Conservation (phyloP, 129 eudicot species). For the Centaurea solstitialis region DNA sequence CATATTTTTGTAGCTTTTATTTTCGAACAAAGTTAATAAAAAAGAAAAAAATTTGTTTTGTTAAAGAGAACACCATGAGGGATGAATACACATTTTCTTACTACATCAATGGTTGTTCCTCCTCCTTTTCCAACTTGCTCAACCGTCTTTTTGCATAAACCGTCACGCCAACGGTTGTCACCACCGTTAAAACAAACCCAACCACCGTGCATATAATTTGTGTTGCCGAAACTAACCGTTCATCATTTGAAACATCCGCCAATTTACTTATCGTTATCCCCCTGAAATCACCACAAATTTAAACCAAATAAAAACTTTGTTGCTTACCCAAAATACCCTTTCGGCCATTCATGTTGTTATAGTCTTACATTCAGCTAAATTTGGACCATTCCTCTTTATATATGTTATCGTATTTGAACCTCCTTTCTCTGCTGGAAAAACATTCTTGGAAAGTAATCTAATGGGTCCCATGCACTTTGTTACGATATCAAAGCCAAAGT, state of each 20-base stretch:
- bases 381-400: not conserved
- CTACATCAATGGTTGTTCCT: constrained; percentile 45
- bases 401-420: no score
- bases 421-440: not conserved
- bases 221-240: constrained; percentile 38
- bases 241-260: constrained; percentile 60
- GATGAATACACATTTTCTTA: not conserved
- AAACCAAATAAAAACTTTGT: not conserved
- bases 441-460: not conserved
- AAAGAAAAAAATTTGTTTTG: not conserved
- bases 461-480: not conserved
- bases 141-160: constrained; percentile 56
- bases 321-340: not conserved
- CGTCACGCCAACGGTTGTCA: constrained; percentile 53
- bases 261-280: constrained; percentile 62
- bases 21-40: not conserved
- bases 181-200: constrained; percentile 48
- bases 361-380: not conserved
- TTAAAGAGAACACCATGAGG: no score
- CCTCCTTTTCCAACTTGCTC: constrained; percentile 48
- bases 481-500: not conserved
- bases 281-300: constrained; percentile 34
- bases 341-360: not conserved
- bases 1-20: not conserved
- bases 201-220: constrained; percentile 50